phyloP scores from a whole-genome alignment of 1,139 yeast species.

The Lodderomyces elongisporus region DNA sequence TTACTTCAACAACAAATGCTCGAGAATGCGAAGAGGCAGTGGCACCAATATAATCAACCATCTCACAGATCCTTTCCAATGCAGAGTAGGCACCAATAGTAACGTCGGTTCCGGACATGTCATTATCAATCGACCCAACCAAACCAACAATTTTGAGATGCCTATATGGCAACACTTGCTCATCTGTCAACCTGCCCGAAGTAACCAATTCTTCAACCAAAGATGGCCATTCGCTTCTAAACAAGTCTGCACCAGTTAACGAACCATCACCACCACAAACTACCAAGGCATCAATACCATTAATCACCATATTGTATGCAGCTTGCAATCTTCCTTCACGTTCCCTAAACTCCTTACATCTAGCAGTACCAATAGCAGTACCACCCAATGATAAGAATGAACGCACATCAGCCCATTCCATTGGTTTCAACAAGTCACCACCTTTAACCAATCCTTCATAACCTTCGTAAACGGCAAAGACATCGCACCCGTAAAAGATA shows the following conservation, averaged over 20 bases:
- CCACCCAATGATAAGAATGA: constrained; percentile 93
- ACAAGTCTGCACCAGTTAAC: constrained; percentile 91
- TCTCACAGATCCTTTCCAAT: constrained; percentile 85
- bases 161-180: constrained; percentile 55
- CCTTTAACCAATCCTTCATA: constrained; percentile 92
- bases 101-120: constrained; percentile 93
- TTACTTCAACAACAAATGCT: constrained; percentile 95
- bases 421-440: constrained; percentile 66
- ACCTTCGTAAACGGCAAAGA: constrained; percentile 93
- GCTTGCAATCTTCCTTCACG: constrained; percentile 78
- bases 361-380: constrained; percentile 92
- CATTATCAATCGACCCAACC: constrained; percentile 96
- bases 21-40: constrained; percentile 96
- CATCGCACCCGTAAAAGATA: constrained; percentile 83
- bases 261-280: constrained; percentile 99
- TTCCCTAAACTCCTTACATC: constrained; percentile 81
- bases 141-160: constrained; percentile 88
- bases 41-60: constrained; percentile 93
- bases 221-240: constrained; percentile 92
- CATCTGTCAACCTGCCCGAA: constrained; percentile 49
- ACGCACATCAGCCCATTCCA: constrained; percentile 91
- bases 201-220: constrained; percentile 65
- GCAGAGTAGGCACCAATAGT: constrained; percentile 97
- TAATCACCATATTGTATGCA: constrained; percentile 75
- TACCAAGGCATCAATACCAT: constrained; percentile 91